A percentile compares a stretch with the other conserved stretches of the same genome.
phyloP scores from a whole-genome alignment of 2,329 filamentous ascomycete genomes.

The Calonectria henricotiae region DNA sequence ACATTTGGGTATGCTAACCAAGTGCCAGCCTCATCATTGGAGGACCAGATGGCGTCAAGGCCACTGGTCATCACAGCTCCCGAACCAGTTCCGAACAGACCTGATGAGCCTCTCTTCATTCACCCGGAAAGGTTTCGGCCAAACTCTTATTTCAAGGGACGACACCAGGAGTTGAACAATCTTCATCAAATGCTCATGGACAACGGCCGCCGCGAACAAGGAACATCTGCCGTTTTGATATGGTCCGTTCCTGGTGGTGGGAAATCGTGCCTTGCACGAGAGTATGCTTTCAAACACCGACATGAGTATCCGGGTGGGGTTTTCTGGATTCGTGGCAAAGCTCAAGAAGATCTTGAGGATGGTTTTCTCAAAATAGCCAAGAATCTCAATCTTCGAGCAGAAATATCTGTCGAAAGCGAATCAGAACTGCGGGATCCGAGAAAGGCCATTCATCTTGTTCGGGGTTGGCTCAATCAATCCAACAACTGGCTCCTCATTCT shows the following conservation, averaged over 20 bases:
- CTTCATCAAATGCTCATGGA: constrained; percentile 50
- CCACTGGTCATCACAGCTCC: constrained; percentile 23
- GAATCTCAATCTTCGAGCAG: constrained; percentile 37
- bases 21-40: constrained; percentile 4
- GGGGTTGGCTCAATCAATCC: constrained; percentile 45
- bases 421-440: constrained; percentile 39
- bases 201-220: constrained; percentile 38
- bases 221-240: constrained; percentile 48
- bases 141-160: constrained; percentile 47
- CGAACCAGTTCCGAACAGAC: constrained; percentile 9
- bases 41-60: constrained; percentile 20
- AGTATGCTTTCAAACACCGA: constrained; percentile 48
- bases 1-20: constrained; percentile 22
- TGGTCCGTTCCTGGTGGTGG: constrained; percentile 49
- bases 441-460: constrained; percentile 43
- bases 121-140: constrained; percentile 50
- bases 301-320: constrained; percentile 47
- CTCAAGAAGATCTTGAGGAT: constrained; percentile 50
- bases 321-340: constrained; percentile 50
- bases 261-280: constrained; percentile 48
- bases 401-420: constrained; percentile 41
- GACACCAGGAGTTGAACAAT: constrained; percentile 40
- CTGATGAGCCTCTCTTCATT: constrained; percentile 43
- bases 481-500: constrained; percentile 50
- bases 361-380: constrained; percentile 49